phyloP scores from a whole-genome alignment of 768 basidiomycete genomes.

The Boletus pseudo-olivaceus region DNA sequence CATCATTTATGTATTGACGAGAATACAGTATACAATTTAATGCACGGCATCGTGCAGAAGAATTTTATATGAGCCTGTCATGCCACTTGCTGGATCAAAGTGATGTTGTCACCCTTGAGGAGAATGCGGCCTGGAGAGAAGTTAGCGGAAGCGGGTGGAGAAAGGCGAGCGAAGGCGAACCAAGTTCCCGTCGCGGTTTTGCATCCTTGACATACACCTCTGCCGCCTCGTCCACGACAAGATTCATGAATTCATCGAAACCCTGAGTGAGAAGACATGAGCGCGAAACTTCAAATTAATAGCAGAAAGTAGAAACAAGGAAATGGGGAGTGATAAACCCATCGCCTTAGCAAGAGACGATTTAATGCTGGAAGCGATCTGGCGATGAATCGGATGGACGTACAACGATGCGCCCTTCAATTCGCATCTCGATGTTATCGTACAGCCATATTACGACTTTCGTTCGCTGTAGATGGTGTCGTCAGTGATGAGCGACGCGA shows the following conservation, averaged over 20 bases:
- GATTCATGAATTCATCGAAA: slow-evolving; percentile 99
- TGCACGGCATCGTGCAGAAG: slow-evolving; percentile 1
- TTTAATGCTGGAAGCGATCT: slow-evolving; percentile 39
- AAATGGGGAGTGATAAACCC: slow-evolving; percentile 13
- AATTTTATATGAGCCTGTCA: slow-evolving; percentile 22
- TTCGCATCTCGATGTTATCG: slow-evolving; percentile 94
- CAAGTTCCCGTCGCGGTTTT: slow-evolving; percentile 80
- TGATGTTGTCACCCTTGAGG: slow-evolving; percentile 97
- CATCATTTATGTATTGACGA: slow-evolving; percentile 2
- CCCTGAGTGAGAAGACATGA: slow-evolving; percentile 53
- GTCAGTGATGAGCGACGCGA: slow-evolving; percentile 10
- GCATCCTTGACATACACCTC: slow-evolving; percentile 91
- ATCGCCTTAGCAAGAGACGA: slow-evolving; percentile 37
- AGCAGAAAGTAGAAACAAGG: neutral
- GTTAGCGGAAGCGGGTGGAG: neutral
- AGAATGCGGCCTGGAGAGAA: slow-evolving; percentile 75
- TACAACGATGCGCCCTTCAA: slow-evolving; percentile 95
- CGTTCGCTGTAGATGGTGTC: slow-evolving; percentile 50
- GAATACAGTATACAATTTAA: slow-evolving; percentile 21
- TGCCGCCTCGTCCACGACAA: slow-evolving; percentile 89
- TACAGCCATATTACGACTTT: slow-evolving; percentile 94
- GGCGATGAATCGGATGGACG: slow-evolving; percentile 37
- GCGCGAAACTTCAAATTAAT: slow-evolving; percentile 6
- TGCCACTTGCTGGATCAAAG: slow-evolving; percentile 79
- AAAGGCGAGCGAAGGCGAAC: slow-evolving; percentile 41